Conservation (phyloP, 2,329 filamentous ascomycete species). For the Fusarium siculi region DNA sequence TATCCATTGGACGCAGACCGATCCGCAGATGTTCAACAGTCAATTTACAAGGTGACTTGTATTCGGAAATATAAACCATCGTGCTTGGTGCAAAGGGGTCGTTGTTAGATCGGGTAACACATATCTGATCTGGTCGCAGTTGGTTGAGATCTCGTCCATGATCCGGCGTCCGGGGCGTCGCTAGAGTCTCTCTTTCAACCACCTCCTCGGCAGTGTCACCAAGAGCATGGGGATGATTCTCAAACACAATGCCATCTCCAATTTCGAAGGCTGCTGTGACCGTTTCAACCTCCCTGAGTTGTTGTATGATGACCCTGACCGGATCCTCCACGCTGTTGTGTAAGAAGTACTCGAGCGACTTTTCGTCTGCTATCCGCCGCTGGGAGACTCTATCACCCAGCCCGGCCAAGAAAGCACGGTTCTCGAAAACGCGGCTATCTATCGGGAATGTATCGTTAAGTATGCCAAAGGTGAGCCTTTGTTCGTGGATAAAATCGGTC, state of each 20-base stretch:
- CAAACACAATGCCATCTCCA: slow-evolving; percentile 46
- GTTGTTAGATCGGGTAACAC: slow-evolving; percentile 22
- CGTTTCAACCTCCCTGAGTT: slow-evolving; percentile 39
- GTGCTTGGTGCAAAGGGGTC: not conserved
- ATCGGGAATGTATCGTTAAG: not conserved
- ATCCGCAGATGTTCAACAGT: slow-evolving; percentile 53
- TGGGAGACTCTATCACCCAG: not conserved
- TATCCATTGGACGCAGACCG: slow-evolving; percentile 55
- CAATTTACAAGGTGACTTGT: slow-evolving; percentile 61
- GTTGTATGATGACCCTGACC: slow-evolving; percentile 45
- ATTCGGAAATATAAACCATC: slow-evolving; percentile 53
- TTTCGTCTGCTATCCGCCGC: slow-evolving; percentile 34
- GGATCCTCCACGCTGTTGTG: slow-evolving; percentile 46
- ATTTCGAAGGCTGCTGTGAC: slow-evolving; percentile 39
- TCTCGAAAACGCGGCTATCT: not conserved
- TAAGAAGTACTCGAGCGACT: slow-evolving; percentile 45
- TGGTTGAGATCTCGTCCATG: slow-evolving; percentile 16
- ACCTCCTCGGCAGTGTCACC: slow-evolving; percentile 45
- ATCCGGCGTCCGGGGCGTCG: slow-evolving; percentile 34
- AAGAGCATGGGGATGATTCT: slow-evolving; percentile 45
- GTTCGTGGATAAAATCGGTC: not conserved
- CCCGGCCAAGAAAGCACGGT: not conserved
- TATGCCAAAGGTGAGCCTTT: not conserved
- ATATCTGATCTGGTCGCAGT: slow-evolving; percentile 50
- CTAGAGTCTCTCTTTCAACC: slow-evolving; percentile 30